Evolutionary conservation across 2,329 filamentous ascomycete genomes (phyloP), one percentile per base, ranked within the genome.

Genomic region (Ceratocystis huliohia): DNA sequence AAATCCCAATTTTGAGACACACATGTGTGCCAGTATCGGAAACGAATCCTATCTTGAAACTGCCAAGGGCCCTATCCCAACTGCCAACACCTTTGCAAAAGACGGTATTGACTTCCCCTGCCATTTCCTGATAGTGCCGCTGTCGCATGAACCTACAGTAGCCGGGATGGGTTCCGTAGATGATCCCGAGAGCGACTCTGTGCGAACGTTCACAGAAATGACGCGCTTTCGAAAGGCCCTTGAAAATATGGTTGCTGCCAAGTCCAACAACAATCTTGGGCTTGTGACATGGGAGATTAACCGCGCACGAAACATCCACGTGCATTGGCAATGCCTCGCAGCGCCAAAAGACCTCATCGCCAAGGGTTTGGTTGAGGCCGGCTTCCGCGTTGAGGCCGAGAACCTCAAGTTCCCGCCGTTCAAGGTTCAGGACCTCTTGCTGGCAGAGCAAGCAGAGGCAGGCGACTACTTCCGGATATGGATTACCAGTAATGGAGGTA

Each of bases 211-310:
- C 71, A 76, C 77, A 8, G 94, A 99, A 75, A 96, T 99, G 92
- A 82, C 81, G 17, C 85, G 83, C 57, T 96, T 96, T 76, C 87
- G 88, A 53, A 79, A 82, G 62, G 80, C 89, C 0, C 79, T 97
- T 61, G 91, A 96, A 73, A 80, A 80, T 59, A 96, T 96, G 88
- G 79, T 96, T 13, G 77, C 79, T n/a, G 76, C 75, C 25, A 75
- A 74, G 68, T 80, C 78, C 67, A 74, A 77, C 72, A 77, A 82
- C 69, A 82, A 82, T 69, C 84, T 96, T 0, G 94, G 93, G 17
- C 84, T 86, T 1, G 88, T 97, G 1, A 94, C 91, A 0, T 99
- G 91, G 85, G 94, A 97, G 76, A 92, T 99, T 71, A 93, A 87
- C 73, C 87, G 91, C 63, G 81, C 80, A 3, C 83, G 83, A 64